Evolutionary conservation across 768 basidiomycete genomes (phyloP).

Genomic region (Austroboletus festivus): DNA sequence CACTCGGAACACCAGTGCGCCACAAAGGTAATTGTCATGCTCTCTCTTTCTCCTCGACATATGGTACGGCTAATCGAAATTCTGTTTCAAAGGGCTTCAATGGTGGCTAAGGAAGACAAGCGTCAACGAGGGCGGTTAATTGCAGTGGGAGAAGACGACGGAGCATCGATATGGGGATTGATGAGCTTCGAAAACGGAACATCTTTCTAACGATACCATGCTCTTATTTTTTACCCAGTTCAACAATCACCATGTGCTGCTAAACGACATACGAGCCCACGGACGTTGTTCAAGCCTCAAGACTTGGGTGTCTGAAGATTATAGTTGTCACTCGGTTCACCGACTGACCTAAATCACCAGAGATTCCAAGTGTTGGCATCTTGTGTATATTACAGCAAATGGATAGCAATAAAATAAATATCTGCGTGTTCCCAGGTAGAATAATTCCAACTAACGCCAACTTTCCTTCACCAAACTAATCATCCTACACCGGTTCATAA

Average conservation of each 20-base stretch:
- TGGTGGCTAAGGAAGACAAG: conserved; percentile 44
- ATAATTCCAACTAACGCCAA: background rate
- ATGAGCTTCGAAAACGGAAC: conserved; percentile 31
- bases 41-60: conserved; percentile 59
- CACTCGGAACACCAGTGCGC: conserved; percentile 79
- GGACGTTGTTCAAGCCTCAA: too few species aligned
- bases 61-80: background rate
- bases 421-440: too few species aligned
- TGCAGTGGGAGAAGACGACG: conserved; percentile 61
- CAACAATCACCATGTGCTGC: too few species aligned
- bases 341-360: too few species aligned
- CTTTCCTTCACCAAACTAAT: too few species aligned
- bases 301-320: too few species aligned
- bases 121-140: conserved; percentile 53
- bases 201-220: background rate
- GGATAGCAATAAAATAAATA: conserved; percentile 9
- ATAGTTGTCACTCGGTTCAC: too few species aligned
- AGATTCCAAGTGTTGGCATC: conserved; percentile 5
- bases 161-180: conserved; percentile 71
- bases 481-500: conserved; percentile 6
- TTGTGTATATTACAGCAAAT: conserved; percentile 19
- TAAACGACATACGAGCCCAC: too few species aligned
- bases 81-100: background rate
- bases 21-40: conserved; percentile 79
- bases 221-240: too few species aligned